Conservation (phyloP, 768 basidiomycete genomes). For the Rhodocollybia butyracea region DNA sequence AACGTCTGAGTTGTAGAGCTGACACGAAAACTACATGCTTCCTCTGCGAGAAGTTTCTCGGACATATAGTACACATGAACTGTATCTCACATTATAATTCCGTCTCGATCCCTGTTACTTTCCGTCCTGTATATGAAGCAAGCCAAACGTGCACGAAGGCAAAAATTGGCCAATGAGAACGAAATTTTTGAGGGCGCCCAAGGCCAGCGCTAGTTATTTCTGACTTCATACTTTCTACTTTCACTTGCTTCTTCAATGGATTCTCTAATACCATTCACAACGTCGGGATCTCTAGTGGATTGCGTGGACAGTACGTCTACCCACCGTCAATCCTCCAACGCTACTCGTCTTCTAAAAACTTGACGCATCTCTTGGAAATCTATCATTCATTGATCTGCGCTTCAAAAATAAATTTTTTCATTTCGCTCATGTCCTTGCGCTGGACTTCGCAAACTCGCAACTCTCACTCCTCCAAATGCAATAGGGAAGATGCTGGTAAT, state of each 20-base stretch:
- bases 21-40: too few relatives aligned
- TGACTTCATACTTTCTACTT: not conserved
- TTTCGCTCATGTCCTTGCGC: constrained; percentile 20
- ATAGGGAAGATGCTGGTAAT: constrained; percentile 98
- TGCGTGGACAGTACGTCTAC: constrained; percentile 99
- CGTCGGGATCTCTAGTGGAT: constrained; percentile 97
- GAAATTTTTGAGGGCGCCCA: too few relatives aligned
- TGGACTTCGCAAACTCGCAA: constrained; percentile 14
- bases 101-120: too few relatives aligned
- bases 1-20: too few relatives aligned
- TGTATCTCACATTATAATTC: too few relatives aligned
- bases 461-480: not conserved
- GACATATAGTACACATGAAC: too few relatives aligned
- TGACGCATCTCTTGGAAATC: constrained; percentile 12
- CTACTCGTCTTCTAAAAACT: constrained; percentile 26
- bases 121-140: too few relatives aligned
- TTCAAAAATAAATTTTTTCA: constrained; percentile 9
- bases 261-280: constrained; percentile 97
- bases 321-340: constrained; percentile 48
- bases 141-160: too few relatives aligned
- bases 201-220: too few relatives aligned
- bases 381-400: not conserved
- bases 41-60: too few relatives aligned
- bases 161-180: too few relatives aligned
- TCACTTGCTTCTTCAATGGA: constrained; percentile 56